Evolutionary conservation across 139 green algal genomes (phyloP).

Genomic region (Picochlorum sp.): DNA sequence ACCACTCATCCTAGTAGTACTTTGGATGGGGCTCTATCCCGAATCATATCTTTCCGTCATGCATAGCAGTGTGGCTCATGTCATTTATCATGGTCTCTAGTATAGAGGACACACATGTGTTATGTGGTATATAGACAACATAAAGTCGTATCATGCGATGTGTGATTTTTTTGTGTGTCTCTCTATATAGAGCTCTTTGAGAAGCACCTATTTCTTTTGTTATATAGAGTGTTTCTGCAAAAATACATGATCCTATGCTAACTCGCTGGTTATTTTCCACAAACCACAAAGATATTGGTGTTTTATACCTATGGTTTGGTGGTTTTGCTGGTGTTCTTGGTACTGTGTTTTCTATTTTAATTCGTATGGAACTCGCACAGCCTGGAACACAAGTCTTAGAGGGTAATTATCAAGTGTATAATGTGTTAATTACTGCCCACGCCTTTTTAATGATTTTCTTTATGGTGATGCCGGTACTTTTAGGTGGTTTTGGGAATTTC

Average conservation of each 20-base stretch:
- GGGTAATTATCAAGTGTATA: constrained; percentile 43
- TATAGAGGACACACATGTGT: not conserved
- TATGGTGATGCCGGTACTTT: constrained; percentile 24
- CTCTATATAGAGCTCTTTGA: too few relatives aligned
- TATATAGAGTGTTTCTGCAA: not conserved
- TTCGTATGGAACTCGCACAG: constrained; percentile 25
- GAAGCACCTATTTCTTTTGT: not conserved
- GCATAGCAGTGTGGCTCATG: constrained; percentile 25
- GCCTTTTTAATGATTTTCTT: constrained; percentile 21
- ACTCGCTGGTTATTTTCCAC: constrained; percentile 50
- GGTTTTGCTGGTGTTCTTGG: constrained; percentile 16
- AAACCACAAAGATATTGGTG: constrained; percentile 54
- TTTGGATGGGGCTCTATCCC: constrained; percentile 45
- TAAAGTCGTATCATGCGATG: not conserved
- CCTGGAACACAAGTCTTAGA: constrained; percentile 16
- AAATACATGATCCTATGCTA: constrained; percentile 20
- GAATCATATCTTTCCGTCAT: constrained; percentile 41
- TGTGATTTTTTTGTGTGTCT: too few relatives aligned
- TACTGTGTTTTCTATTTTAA: constrained; percentile 18
- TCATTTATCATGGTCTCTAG: too few relatives aligned
- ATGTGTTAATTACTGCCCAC: constrained; percentile 44
- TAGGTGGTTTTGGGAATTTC: constrained; percentile 18
- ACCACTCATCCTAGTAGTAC: constrained; percentile 35
- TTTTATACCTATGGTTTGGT: constrained; percentile 51
- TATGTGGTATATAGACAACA: not conserved